Evolutionary conservation across 306 rosid genomes (phyloP).

Genomic region (Quercus alba): DNA sequence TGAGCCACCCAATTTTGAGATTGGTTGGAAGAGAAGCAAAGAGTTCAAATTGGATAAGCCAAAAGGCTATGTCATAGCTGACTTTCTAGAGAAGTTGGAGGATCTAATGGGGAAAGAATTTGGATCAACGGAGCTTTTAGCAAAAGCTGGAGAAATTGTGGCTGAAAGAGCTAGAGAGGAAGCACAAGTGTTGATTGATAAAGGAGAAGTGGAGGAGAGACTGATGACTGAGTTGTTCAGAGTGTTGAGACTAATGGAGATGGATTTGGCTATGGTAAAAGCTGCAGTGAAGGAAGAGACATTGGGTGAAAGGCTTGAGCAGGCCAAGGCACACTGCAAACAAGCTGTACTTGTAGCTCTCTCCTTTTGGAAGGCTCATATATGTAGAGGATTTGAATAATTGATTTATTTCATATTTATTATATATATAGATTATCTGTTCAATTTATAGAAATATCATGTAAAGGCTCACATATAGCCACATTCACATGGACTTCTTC

Average conservation of each 20-base stretch:
- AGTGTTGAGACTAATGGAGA: slow-evolving; percentile 78
- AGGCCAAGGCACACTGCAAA: slow-evolving; percentile 92
- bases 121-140: slow-evolving; percentile 65
- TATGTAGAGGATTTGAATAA: neutral
- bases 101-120: slow-evolving; percentile 67
- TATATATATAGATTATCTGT: neutral
- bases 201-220: slow-evolving; percentile 85
- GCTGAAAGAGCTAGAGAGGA: slow-evolving; percentile 93
- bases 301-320: slow-evolving; percentile 59
- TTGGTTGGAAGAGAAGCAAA: slow-evolving; percentile 94
- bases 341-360: slow-evolving; percentile 90
- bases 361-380: slow-evolving; percentile 50
- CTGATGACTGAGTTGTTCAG: slow-evolving; percentile 75
- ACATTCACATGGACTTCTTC: too few relatives aligned
- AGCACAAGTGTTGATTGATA: slow-evolving; percentile 67
- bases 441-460: too few relatives aligned
- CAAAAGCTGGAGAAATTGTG: slow-evolving; percentile 77
- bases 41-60: slow-evolving; percentile 69
- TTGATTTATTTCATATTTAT: neutral
- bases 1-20: slow-evolving; percentile 75
- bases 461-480: too few relatives aligned
- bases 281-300: slow-evolving; percentile 86
- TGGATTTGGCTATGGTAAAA: slow-evolving; percentile 89
- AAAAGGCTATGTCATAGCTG: slow-evolving; percentile 72
- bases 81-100: slow-evolving; percentile 80